These are phyloP conservation scores for Acidiella bohemica DNA, from an alignment of 495 filamentous ascomycete species.

Conservation along the genomic window DNA sequence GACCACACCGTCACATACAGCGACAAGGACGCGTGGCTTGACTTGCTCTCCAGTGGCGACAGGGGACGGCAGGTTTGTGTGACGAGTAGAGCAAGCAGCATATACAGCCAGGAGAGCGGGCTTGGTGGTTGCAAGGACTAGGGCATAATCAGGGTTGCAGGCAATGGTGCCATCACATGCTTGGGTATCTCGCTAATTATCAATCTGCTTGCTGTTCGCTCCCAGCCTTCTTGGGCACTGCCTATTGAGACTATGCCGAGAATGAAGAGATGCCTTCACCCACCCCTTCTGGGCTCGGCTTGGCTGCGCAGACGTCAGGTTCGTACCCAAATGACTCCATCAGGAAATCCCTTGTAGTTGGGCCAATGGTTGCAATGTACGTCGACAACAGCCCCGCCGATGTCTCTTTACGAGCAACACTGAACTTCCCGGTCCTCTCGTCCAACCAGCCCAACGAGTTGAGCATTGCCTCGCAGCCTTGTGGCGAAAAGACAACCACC, in stretches of 20 bases:
- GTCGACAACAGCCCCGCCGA: constrained; percentile 15
- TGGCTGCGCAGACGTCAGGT: constrained; percentile 69
- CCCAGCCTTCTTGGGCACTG: no score
- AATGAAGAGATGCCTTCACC: constrained; percentile 43
- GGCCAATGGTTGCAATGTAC: constrained; percentile 72
- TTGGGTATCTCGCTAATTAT: no score
- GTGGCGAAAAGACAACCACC: constrained; percentile 90
- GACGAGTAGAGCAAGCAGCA: constrained; percentile 1
- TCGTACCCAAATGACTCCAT: constrained; percentile 50
- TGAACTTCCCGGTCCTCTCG: constrained; percentile 33
- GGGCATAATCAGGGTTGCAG: no score
- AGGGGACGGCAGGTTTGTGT: background rate
- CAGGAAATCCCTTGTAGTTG: constrained; percentile 75
- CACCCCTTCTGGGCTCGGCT: constrained; percentile 75
- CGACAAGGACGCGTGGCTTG: no score
- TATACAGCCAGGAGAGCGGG: no score
- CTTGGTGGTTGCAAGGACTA: no score
- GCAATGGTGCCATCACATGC: no score
- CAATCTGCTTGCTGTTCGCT: no score
- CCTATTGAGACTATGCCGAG: no score
- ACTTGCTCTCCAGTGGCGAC: background rate
- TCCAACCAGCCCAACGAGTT: constrained; percentile 47
- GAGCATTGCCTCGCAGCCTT: constrained; percentile 72
- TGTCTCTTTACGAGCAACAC: constrained; percentile 13
- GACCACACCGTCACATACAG: no score